Conservation (phyloP, 2,329 filamentous ascomycete genomes). For the Trichoderma sp. region DNA sequence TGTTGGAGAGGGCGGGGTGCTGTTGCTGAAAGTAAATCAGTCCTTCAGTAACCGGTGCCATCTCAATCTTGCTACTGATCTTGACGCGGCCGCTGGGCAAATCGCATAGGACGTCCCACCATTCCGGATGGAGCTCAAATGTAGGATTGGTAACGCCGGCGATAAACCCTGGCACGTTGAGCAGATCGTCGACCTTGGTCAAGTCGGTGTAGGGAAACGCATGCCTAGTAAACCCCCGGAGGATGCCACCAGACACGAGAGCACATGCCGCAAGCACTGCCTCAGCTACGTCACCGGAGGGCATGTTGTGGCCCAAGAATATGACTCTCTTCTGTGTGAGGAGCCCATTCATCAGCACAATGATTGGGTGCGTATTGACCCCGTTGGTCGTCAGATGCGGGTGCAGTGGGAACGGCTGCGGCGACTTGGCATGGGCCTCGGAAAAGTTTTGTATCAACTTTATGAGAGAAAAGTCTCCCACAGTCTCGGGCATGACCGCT, state of each 20-base stretch:
- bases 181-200: constrained; percentile 93
- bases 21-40: constrained; percentile 85
- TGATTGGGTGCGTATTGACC: constrained; percentile 86
- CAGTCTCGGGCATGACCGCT: constrained; percentile 89
- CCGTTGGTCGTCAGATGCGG: constrained; percentile 93
- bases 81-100: constrained; percentile 89
- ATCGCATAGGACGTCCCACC: constrained; percentile 98
- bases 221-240: constrained; percentile 91
- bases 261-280: constrained; percentile 98
- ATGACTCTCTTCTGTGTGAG: constrained; percentile 96
- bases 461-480: constrained; percentile 95
- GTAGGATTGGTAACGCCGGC: constrained; percentile 97
- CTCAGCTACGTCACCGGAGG: constrained; percentile 93
- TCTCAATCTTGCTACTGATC: constrained; percentile 86
- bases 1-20: constrained; percentile 57
- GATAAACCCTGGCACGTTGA: constrained; percentile 96
- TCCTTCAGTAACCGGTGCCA: constrained; percentile 79
- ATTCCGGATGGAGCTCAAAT: constrained; percentile 91
- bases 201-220: constrained; percentile 98
- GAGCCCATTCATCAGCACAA: constrained; percentile 91
- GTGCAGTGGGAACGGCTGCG: constrained; percentile 83
- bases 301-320: constrained; percentile 92
- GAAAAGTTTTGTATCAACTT: constrained; percentile 97
- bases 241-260: constrained; percentile 85
- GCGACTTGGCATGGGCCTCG: constrained; percentile 75